Base-by-base conservation (phyloP, 1,284 basidiomycete species). In the Cutaneotrichosporon arboriforme region DNA sequence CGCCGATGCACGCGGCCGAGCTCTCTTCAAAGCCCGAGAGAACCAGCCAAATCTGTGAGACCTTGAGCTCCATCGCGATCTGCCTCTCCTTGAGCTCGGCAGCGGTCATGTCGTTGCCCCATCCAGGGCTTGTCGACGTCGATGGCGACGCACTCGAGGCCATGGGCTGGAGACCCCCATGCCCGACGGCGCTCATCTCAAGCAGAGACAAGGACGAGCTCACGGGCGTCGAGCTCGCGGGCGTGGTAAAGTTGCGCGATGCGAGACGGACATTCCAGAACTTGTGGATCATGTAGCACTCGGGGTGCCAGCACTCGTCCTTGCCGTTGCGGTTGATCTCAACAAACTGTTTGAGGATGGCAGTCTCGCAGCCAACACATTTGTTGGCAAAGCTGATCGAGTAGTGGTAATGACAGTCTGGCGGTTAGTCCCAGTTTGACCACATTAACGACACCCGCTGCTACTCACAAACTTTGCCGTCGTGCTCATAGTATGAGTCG, bases 251-350 rank as follows among this genome's bases (percentile, higher is more conserved):
- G 51, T 69, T 79, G 67, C 85, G 84, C 44, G 88, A 86, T 42
- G 86, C 87, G 5, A 98, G 86, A 75, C 97, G 96, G 75, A 97
- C 93, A 73, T 97, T 97, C 94, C 94, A 98, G 74, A 98, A 97
- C 88, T 96, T 97, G 77, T 97, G 94, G 66, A 98, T 97, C 93
- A 98, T 97, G 76, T 98, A 97, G 76, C 94, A 99, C 76, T 99
- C 94, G 46, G 94, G 94, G 81, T 99, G 94, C 94, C 96, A 99
- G 71, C 96, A 97, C 77, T 98, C 96, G 77, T 98, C 92, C 54
- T 85, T 82, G 81, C 90, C 90, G 77, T 97, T 98, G 59, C 94
- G 83, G 70, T 98, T 98, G 77, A 99, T 97, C 78, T 99, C 94
- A 58, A 99, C 94, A 69, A 97, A 99, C 73, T 99, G 94, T 77